Evolutionary conservation across 257 asterid genomes (phyloP).

Genomic region (Prunella vulgaris): DNA sequence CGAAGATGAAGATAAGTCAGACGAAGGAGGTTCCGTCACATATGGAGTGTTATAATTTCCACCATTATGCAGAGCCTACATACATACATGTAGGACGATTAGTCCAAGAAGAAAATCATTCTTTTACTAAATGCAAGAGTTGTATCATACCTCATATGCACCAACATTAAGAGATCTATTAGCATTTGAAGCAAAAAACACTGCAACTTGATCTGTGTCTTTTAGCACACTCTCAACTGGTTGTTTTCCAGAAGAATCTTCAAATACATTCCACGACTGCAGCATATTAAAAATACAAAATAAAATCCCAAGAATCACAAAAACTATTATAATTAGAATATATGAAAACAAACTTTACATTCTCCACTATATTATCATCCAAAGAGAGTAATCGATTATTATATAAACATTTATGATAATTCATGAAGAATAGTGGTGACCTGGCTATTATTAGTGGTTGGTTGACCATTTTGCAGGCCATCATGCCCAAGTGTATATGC

Average conservation of each 20-base stretch:
- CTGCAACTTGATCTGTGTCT: slow-evolving; percentile 28
- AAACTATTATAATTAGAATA: neutral
- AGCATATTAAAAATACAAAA: slow-evolving; percentile 15
- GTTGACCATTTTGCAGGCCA: slow-evolving; percentile 28
- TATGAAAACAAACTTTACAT: neutral
- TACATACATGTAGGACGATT: slow-evolving; percentile 21
- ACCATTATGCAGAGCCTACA: slow-evolving; percentile 34
- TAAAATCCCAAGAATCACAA: neutral
- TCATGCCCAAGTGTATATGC: slow-evolving; percentile 31
- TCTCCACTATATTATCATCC: neutral
- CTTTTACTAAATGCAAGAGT: slow-evolving; percentile 11
- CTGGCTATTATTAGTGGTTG: slow-evolving; percentile 29
- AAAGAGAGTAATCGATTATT: neutral
- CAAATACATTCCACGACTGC: slow-evolving; percentile 70
- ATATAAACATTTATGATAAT: neutral
- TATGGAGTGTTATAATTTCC: slow-evolving; percentile 30
- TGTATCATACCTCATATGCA: slow-evolving; percentile 37
- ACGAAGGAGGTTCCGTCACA: slow-evolving; percentile 30
- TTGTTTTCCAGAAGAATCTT: slow-evolving; percentile 32
- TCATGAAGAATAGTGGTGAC: slow-evolving; percentile 23
- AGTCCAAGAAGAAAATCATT: slow-evolving; percentile 24
- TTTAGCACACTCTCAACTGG: slow-evolving; percentile 21
- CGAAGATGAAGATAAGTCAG: slow-evolving; percentile 34
- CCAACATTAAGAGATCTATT: slow-evolving; percentile 34
- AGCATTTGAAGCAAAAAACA: slow-evolving; percentile 33